These are phyloP conservation scores for Podaxis mareebaensis DNA, from an alignment of 768 basidiomycete genomes.

Conservation along the genomic window DNA sequence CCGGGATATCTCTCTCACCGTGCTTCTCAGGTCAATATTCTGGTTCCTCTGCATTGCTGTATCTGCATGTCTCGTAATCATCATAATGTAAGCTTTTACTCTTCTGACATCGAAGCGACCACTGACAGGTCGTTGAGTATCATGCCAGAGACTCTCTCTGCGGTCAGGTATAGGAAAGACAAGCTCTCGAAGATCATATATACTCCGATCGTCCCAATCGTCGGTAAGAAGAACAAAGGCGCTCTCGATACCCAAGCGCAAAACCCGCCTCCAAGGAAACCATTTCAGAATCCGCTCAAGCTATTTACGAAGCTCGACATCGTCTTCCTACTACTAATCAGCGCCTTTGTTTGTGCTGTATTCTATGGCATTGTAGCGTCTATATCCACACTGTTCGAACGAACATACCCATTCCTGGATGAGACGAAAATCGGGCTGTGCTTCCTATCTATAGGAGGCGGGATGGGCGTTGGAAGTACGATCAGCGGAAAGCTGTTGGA, in stretches of 20 bases:
- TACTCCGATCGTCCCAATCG: conserved; percentile 55
- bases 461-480: conserved; percentile 62
- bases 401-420: conserved; percentile 57
- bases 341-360: conserved; percentile 51
- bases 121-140: conserved; percentile 35
- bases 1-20: background rate
- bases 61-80: conserved; percentile 43
- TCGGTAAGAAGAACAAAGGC: conserved; percentile 31
- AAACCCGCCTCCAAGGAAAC: conserved; percentile 34
- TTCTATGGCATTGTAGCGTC: conserved; percentile 64
- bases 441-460: conserved; percentile 75
- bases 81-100: conserved; percentile 41
- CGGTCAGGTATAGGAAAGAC: conserved; percentile 54
- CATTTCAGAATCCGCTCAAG: conserved; percentile 54
- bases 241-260: conserved; percentile 18
- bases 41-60: conserved; percentile 60
- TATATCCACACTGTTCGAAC: conserved; percentile 59
- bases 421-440: conserved; percentile 74
- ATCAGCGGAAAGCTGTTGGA: conserved; percentile 66
- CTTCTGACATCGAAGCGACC: conserved; percentile 8
- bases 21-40: conserved; percentile 49
- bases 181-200: conserved; percentile 41
- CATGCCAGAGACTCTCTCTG: conserved; percentile 55
- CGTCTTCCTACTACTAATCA: conserved; percentile 50
- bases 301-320: conserved; percentile 60